Evolutionary conservation across 2,329 filamentous ascomycete genomes (phyloP), one percentile per base, ranked within the genome.

Genomic region (Penicillium sp.): DNA sequence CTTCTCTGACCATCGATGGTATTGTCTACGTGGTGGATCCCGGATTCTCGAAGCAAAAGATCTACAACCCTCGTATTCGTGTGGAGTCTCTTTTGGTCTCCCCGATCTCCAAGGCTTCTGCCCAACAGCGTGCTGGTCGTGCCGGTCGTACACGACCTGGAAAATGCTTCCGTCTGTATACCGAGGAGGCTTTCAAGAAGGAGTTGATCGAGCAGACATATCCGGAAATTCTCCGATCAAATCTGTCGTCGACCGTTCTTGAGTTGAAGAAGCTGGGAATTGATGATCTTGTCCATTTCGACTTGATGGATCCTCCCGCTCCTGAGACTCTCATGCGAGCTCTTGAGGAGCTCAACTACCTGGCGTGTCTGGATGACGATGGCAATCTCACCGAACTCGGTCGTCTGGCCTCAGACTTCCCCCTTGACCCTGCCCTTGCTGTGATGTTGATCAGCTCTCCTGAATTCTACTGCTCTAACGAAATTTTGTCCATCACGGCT

Each of bases 1-100:
- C 95, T 0, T 94, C 90, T 72, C 86, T 99, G 78, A 99, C 95
- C 51, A 99, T 99, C 63, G 95, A 99, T 74, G 95, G 95, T 75
- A 99, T 99, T 65, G 95, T 99, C 38, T 99, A 97, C 73, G 95
- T 99, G 37, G 94, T 99, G n/a, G 95, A 99, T 73, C 94, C 95
- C 2, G 95, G 95, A 38, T 99, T 99, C 82, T 97, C 93, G 81
- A 99, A 99, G 82, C 95, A 99, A 74, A 99, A 98, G 80, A 95
- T 98, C 65, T 99, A 98, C 83, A 98, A 99, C 78, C 94, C 95
- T 25, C 89, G 95, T 63, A 96, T 97, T 70, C 89, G 95, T 77
- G 93, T 99, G 66, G 95, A 99, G 79, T 98, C 95, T 0, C 85
- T 99, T 7, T 84, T 99, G n/a, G 94, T 99, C 5, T 97, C 95